Evolutionary conservation across 1,284 basidiomycete species (phyloP).

Genomic region (Phlebopus sp.): DNA sequence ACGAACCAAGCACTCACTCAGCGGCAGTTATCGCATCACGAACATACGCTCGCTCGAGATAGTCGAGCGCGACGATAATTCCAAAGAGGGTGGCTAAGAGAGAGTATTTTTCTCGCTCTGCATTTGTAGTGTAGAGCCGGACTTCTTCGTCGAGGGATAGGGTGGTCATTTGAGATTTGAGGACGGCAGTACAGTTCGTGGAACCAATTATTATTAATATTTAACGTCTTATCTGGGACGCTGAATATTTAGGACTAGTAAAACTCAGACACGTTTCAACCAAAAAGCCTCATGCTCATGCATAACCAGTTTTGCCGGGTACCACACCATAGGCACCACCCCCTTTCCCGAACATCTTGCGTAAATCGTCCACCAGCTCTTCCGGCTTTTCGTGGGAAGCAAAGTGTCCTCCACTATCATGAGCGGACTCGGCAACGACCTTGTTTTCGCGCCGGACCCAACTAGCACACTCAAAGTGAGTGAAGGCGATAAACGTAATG

Average conservation of each 20-base stretch:
- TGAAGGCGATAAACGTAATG: not conserved
- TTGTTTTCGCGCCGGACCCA: constrained; percentile 21
- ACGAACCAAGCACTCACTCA: constrained; percentile 61
- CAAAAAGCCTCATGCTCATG: constrained; percentile 6
- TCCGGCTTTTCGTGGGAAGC: constrained; percentile 37
- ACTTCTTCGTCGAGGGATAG: constrained; percentile 87
- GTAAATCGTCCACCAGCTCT: constrained; percentile 36
- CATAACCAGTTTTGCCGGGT: constrained; percentile 32
- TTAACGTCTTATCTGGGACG: no score
- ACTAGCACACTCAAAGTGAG: constrained; percentile 10
- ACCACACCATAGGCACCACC: constrained; percentile 38
- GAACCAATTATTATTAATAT: no score
- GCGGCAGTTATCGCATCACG: constrained; percentile 87
- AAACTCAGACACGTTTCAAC: no score
- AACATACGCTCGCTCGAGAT: constrained; percentile 94
- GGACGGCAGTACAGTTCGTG: no score
- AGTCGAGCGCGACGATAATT: constrained; percentile 89
- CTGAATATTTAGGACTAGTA: no score
- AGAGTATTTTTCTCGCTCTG: constrained; percentile 88
- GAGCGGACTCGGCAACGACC: constrained; percentile 27
- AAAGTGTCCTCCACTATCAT: constrained; percentile 42
- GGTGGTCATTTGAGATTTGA: constrained; percentile 22
- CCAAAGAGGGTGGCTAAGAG: constrained; percentile 89
- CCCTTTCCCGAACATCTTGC: constrained; percentile 42
- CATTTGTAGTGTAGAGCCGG: constrained; percentile 83